These are phyloP conservation scores for Leptomonas pyrrhocoris DNA, from an alignment of 208 protist genomes.

Conservation along the genomic window DNA sequence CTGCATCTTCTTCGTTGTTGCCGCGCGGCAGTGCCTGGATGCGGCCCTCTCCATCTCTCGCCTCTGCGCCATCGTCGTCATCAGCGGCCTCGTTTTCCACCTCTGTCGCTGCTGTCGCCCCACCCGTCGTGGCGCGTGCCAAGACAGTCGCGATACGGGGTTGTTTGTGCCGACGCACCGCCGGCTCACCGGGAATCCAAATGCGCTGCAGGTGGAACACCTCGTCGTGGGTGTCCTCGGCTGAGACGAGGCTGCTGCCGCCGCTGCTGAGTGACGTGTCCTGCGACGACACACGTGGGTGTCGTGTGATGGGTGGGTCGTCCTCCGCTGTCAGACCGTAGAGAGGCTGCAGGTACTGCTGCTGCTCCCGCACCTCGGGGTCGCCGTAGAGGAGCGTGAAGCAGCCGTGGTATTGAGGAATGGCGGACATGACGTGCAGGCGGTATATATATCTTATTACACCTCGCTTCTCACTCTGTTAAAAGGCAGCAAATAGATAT, in stretches of 20 bases:
- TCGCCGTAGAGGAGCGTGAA: constrained; percentile 43
- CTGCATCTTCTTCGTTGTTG: not conserved
- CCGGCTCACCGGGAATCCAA: constrained; percentile 9
- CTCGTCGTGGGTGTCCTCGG: constrained; percentile 1
- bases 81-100: not conserved
- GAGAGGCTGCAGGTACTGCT: constrained; percentile 34
- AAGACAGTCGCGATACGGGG: not conserved
- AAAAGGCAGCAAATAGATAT: too few species aligned
- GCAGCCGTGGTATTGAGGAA: constrained; percentile 18
- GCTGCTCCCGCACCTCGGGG: constrained; percentile 27
- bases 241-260: constrained; percentile 5
- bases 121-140: not conserved
- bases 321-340: constrained; percentile 40
- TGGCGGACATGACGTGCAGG: not conserved
- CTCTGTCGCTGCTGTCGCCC: not conserved
- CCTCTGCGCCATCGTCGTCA: not conserved
- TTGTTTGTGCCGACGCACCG: constrained; percentile 16
- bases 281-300: constrained; percentile 12
- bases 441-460: too few species aligned
- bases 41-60: not conserved
- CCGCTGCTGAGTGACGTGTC: constrained; percentile 12
- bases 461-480: too few species aligned
- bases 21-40: not conserved
- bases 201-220: not conserved
- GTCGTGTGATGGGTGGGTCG: constrained; percentile 14